Evolutionary conservation across 2,329 filamentous ascomycete genomes (phyloP), one percentile per base, ranked within the genome.

Genomic region (Tolypocladium ovalisporum): DNA sequence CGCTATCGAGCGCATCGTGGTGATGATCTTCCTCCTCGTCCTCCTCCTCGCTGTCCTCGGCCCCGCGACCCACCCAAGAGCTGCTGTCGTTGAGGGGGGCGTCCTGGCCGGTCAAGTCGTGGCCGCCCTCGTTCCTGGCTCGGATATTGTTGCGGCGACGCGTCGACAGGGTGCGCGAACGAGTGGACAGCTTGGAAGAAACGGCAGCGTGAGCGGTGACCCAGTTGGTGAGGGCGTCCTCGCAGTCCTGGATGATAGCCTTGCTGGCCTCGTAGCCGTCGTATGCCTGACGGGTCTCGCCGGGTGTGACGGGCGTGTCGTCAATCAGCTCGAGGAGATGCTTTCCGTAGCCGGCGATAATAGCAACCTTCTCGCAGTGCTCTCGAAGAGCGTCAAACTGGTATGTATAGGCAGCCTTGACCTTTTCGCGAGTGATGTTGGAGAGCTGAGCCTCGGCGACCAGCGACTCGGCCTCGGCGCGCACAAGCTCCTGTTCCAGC

Each of bases 351-450:
- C 93, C 92, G 44, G 94, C 94, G 68, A 99, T 96, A 71, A 99
- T 95, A 69, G 94, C 94, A 29, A 97, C 83, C 80, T 99, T 99
- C 77, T 99, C 94, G 73, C 89, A 94, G 76, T 97, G 94, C 79
- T 99, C 94, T 60, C 90, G 89, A 63, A 99, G 85, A 49, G 94
- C 94, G 70, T 99, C 93, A 67, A 99, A 99, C 71, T 99, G 94
- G 78, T 97, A 99, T 56, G 87, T 89, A 77, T 97, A 99, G 44
- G 94, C 94, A 55, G 93, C 89, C 84, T 99, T 99, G 71, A 99
- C 86, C 83, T 99, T 99, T 78, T 99, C 93, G 67, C 94, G 93
- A 32, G 95, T 99, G 70, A 99, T 99, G 81, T 99, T 99, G 71
- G 93, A 97, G 55, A 99, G 83, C 77, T 99, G 94, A 9, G 94